phyloP scores from a whole-genome alignment of 495 filamentous ascomycete genomes.

The Penicillium silybi region DNA sequence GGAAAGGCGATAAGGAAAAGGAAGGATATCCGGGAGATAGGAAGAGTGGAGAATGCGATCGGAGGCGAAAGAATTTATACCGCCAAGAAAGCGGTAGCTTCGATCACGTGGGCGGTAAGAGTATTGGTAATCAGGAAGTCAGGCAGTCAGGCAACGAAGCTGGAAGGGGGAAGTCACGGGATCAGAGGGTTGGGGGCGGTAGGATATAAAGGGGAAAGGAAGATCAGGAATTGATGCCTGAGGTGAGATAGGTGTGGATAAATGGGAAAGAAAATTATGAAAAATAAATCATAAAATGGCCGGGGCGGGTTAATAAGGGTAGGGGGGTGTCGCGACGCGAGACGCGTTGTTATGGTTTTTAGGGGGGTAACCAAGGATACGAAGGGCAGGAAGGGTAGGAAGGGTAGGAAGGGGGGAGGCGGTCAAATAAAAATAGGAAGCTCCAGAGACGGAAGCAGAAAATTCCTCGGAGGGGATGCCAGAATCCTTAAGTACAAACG shows the following conservation, averaged over 20 bases:
- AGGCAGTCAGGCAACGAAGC: not conserved
- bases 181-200: slow-evolving; percentile 13
- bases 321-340: slow-evolving; percentile 26
- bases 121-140: slow-evolving; percentile 7
- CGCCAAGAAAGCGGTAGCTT: slow-evolving; percentile 38
- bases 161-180: not conserved
- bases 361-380: slow-evolving; percentile 18
- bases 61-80: slow-evolving; percentile 39
- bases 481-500: slow-evolving; percentile 52
- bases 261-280: slow-evolving; percentile 11
- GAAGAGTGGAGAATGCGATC: slow-evolving; percentile 49
- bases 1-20: slow-evolving; percentile 5
- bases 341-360: slow-evolving; percentile 23
- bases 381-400: not conserved
- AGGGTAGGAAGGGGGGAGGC: slow-evolving; percentile 12
- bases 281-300: slow-evolving; percentile 17
- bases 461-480: slow-evolving; percentile 39
- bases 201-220: slow-evolving; percentile 11
- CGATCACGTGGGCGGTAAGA: slow-evolving; percentile 40
- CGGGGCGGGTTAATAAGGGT: slow-evolving; percentile 13
- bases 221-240: slow-evolving; percentile 1
- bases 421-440: slow-evolving; percentile 31
- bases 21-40: slow-evolving; percentile 23
- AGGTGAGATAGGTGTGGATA: slow-evolving; percentile 5
- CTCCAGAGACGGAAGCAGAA: slow-evolving; percentile 32